Evolutionary conservation across 2,329 filamentous ascomycete genomes (phyloP), one percentile per base, ranked within the genome.

Genomic region (Monosporascus cannonballus): DNA sequence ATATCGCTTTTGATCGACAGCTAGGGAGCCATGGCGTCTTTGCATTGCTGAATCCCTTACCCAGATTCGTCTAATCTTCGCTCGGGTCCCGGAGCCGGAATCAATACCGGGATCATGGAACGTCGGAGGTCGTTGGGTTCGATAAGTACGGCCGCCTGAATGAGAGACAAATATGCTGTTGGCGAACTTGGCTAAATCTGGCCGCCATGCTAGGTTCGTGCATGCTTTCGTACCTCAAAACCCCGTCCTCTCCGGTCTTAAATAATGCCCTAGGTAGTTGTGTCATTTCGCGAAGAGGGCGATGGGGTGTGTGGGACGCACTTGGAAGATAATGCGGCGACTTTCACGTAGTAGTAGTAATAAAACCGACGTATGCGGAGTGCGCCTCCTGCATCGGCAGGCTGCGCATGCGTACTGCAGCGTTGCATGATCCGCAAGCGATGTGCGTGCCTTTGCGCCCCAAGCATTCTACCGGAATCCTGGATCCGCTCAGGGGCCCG

Each of bases 1-100:
- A 56, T 59, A 62, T 65, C 63, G 59, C 59, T 59, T 54, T 51
- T 65, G 57, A 64, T 65, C 61, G 58, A 54, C 61, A 24, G 41
- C 45, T 52, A 55, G 51, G 51, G 45, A 20, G 15, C 6, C 27
- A 18, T 34, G 30, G 36, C 14, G 47, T 7, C 27, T 48, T 37
- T 34, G 24, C 8, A 15, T 36, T 38, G n/a, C 22, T 18, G 14
- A 17, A 46, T 46, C 42, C 22, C 24, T 22, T 25, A 27, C 24
- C 25, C 42, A 17, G 42, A 9, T 30, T 46, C 42, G 24, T 30
- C 42, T 24, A 46, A 46, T 46, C 22, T 46, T 8, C 18, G n/a
- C n/a, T 30, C 24, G 22, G 42, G 25, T 30, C 15, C 14, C 22
- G 42, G 25, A 30, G 14, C 24, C 22, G 17, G 14, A 14, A 46